These are phyloP conservation scores for Leucaena leucocephala DNA, from an alignment of 306 rosid genomes.

Conservation along the genomic window DNA sequence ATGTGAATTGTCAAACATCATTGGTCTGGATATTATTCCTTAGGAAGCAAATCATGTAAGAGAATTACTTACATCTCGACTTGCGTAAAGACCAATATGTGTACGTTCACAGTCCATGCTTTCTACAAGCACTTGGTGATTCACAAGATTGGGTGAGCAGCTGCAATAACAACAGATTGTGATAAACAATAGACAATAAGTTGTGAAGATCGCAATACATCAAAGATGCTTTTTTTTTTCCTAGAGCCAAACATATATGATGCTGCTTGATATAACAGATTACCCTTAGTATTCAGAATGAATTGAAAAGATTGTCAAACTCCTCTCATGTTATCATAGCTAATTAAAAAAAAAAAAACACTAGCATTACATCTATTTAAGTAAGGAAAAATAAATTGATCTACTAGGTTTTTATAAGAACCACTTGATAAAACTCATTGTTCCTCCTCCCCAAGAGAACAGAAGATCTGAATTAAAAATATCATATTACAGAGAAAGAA, in stretches of 20 bases:
- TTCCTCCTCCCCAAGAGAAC: neutral
- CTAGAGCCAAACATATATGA: neutral
- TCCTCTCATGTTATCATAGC: constrained; percentile 4
- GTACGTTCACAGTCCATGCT: constrained; percentile 88
- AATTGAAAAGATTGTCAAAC: neutral
- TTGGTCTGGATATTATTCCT: constrained; percentile 20
- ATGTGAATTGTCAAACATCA: neutral
- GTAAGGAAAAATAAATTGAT: neutral
- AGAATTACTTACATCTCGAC: constrained; percentile 73
- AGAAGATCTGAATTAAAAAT: neutral
- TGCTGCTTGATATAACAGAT: constrained; percentile 3
- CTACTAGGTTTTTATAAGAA: neutral
- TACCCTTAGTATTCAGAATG: neutral
- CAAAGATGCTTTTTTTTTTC: neutral
- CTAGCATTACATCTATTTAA: neutral
- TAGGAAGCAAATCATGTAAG: constrained; percentile 16
- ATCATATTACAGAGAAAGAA: constrained; percentile 14
- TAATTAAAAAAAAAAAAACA: neutral
- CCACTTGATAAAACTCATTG: neutral
- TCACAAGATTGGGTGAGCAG: constrained; percentile 84
- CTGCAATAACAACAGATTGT: constrained; percentile 56
- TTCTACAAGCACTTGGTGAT: constrained; percentile 91
- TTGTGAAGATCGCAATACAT: constrained; percentile 16
- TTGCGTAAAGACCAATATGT: constrained; percentile 90
- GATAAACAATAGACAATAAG: constrained; percentile 31